Base-by-base conservation (phyloP, 1,284 basidiomycete genomes). In the Earliella scabrosa region DNA sequence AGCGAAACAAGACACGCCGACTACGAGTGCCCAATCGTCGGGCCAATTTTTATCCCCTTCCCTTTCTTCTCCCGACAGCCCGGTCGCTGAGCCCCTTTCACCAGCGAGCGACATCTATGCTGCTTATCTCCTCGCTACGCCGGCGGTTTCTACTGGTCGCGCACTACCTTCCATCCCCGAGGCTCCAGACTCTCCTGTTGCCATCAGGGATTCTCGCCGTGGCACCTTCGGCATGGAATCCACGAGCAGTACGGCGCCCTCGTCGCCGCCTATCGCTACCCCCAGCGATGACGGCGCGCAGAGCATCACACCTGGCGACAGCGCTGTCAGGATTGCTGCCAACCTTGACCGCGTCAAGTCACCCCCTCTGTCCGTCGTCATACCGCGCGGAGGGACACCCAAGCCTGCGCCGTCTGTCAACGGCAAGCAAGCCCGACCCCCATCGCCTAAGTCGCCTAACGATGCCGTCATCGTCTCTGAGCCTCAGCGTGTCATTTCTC, bases 381-480 rank as follows among this genome's bases (percentile, higher is more conserved):
- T 59, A 23, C 60, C 62, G 4, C 46, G 50, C 8, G 8, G 51
- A 1, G 38, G 29, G 14, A 27, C 35, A 0, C 35, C 57, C 35
- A 58, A 59, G 32, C 27, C 45, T 10, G 26, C 48, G n/a, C 44
- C 39, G 21, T 38, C 54, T 24, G 31, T 18, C 13, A 31, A 29
- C 8, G 47, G 14, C 11, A 51, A 52, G 46, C 27, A 20, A 2
- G 49, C 49, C 5, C 34, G 27, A n/a, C 49, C 52, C 10, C 39
- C 45, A 8, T 63, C 61, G 16, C 52, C 64, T 10, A 62, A 61
- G 6, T 63, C 61, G 16, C 52, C 64, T 10, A 62, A 61, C 8
- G 64, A 66, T 6, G 60, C 63, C 21, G 49, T 65, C 14, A 65
- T 68, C 24, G 54, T 68, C 10, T 55, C 61, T 7, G 65, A 63